These are phyloP conservation scores for Priceomyces medius DNA, from an alignment of 805 yeast species.

Conservation along the genomic window DNA sequence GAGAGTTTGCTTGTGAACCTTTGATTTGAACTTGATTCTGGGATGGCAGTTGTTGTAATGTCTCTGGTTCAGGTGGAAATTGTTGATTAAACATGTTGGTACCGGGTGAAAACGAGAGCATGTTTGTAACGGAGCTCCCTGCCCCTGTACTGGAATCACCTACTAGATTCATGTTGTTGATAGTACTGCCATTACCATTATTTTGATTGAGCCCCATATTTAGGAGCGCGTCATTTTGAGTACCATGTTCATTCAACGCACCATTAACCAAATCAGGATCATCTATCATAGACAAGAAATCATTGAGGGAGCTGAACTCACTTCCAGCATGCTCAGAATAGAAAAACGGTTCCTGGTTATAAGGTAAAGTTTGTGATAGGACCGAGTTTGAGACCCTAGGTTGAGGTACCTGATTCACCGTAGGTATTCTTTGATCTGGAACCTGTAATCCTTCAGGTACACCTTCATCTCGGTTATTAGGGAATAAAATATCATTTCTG, in stretches of 20 bases:
- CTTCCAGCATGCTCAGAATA: conserved; percentile 91
- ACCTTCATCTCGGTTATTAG: conserved; percentile 4
- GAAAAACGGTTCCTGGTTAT: conserved; percentile 72
- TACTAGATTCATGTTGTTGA: conserved; percentile 3
- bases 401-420: conserved; percentile 8
- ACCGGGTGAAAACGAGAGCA: conserved; percentile 31
- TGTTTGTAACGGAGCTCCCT: conserved; percentile 11
- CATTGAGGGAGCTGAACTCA: conserved; percentile 86
- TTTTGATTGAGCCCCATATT: conserved; percentile 19
- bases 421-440: conserved; percentile 7
- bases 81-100: conserved; percentile 19
- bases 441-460: not conserved
- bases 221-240: conserved; percentile 18
- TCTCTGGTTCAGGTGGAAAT: conserved; percentile 10
- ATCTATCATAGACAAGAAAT: conserved; percentile 85
- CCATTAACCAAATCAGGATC: conserved; percentile 69
- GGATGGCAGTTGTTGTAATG: not conserved
- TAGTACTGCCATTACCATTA: conserved; percentile 5
- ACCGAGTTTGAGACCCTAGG: conserved; percentile 23
- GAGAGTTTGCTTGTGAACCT: not conserved
- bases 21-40: conserved; percentile 3
- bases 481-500: conserved; percentile 6
- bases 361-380: conserved; percentile 41
- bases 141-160: conserved; percentile 1
- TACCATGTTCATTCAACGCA: conserved; percentile 29